Evolutionary conservation across 2,329 filamentous ascomycete genomes (phyloP), one percentile per base, ranked within the genome.

Genomic region (Fusarium annulatum): DNA sequence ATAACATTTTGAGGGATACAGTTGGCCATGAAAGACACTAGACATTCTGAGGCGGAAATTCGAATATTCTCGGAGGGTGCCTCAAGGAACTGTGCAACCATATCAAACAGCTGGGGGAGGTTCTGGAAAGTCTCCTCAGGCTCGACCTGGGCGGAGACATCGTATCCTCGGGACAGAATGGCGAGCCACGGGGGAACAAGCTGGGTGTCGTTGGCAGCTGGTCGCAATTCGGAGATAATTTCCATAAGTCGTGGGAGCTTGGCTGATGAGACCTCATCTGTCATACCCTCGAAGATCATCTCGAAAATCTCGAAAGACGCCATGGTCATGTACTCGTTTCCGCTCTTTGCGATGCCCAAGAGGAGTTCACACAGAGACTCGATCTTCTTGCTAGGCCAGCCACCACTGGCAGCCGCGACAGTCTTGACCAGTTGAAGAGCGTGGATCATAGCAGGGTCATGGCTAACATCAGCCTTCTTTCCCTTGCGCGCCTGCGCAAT

Each of bases 281-380:
- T 89, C 92, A 99, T 95, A 12, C 95, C 93, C 77, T 93, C 92
- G 75, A 99, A 98, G 49, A 98, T 97, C 81, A 97, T 93, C 82
- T 99, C 96, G 78, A 99, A 99, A 8, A 98, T 96, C 74, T 98
- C 96, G 77, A 99, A 98, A 0, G 95, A 93, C 16, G 94, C 93
- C 92, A 98, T 97, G 38, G 95, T 97, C 86, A 99, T 92, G 81
- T 96, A 97, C 81, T 98, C 95, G 81, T 97, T 98, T 81, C 91
- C 96, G 14, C 93, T 95, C 79, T 92, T 92, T 36, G 96, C 96
- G 70, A 98, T 97, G 75, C 91, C 91, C 75, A 99, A 89, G 65
- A 99, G 85, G 61, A 97, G 85, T 82, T 98, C 95, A 82, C 95
- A 98, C 39, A 99, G 86, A 5, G 92, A 87, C 83, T 99, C 96